Base-by-base conservation (phyloP, 2,329 filamentous ascomycete species). In the Penicillium italicum region DNA sequence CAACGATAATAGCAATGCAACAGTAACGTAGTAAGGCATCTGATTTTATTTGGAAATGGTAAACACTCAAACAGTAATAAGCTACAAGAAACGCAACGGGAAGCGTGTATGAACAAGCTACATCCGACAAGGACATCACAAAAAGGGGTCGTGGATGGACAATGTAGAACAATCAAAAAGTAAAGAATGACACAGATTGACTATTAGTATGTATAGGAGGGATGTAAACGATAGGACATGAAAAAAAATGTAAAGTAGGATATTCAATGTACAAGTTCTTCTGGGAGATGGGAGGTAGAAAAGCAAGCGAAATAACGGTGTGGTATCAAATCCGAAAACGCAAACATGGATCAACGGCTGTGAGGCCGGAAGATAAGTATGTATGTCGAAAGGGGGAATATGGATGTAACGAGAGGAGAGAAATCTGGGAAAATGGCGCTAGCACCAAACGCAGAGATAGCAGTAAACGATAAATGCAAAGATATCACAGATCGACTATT, bases 251-350 rank as follows among this genome's bases (percentile, higher is more conserved):
- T 28, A 24, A 37, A 48, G 30, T 31, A 20, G 28, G 58, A 59
- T 63, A 31, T 59, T 61, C 59, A 65, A 47, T 53, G 50, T 55
- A 50, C 55, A 50, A 58, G 38, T 2, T 45, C 36, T 41, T 51
- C 41, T 38, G 37, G 38, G 47, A 36, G 33, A 28, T 42, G 22
- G 50, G 38, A 43, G 44, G 31, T 41, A 47, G 46, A 49, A 44
- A 52, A 53, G 30, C 30, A 37, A 43, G 45, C 34, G 49, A 47
- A 60, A 48, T 22, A 62, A 55, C 59, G 47, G 59, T 57, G 59
- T 66, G 63, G 63, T 66, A 66, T 66, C 63, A 66, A 63, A 65
- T 64, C 63, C 62, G 55, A 65, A 59, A 61, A 58, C 55, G 53
- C 57, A 53, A 63, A 59, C 58, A 43, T 54, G 22, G 46, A 52